Conservation (phyloP, 345 rosid genomes). For the Salix udensis region DNA sequence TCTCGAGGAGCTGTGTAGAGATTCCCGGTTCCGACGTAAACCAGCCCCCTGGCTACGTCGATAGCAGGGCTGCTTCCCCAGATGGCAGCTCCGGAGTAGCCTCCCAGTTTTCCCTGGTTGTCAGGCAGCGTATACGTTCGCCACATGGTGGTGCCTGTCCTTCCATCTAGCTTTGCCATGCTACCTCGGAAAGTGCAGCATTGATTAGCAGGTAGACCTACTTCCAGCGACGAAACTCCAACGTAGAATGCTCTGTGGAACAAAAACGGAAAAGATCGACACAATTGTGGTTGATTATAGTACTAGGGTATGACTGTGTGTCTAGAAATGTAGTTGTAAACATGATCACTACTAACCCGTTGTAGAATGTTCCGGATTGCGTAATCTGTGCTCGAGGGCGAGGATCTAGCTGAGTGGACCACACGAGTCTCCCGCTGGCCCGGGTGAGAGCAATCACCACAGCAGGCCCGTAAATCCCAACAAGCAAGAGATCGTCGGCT, state of each 20-base stretch:
- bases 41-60: constrained; percentile 27
- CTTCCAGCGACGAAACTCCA: constrained; percentile 43
- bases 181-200: constrained; percentile 49
- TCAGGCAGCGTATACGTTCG: constrained; percentile 41
- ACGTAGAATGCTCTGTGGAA: constrained; percentile 23
- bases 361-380: constrained; percentile 38
- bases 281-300: background rate
- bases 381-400: constrained; percentile 34
- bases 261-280: background rate
- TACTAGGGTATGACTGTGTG: background rate
- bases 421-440: constrained; percentile 33
- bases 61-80: constrained; percentile 57
- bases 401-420: constrained; percentile 36
- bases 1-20: constrained; percentile 36
- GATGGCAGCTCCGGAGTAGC: constrained; percentile 42
- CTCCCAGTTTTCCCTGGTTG: constrained; percentile 34
- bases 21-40: constrained; percentile 39
- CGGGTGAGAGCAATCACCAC: constrained; percentile 37
- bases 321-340: background rate
- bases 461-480: constrained; percentile 43
- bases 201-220: constrained; percentile 19
- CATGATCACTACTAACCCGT: constrained; percentile 27
- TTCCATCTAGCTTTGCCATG: constrained; percentile 13
- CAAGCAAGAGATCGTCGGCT: constrained; percentile 25
- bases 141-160: constrained; percentile 27